Percentiles rank a stretch among this genome's conserved stretches.
Evolutionary conservation across 2,329 filamentous ascomycete genomes (phyloP).

Genomic region (Aspergillus sclerotialis): DNA sequence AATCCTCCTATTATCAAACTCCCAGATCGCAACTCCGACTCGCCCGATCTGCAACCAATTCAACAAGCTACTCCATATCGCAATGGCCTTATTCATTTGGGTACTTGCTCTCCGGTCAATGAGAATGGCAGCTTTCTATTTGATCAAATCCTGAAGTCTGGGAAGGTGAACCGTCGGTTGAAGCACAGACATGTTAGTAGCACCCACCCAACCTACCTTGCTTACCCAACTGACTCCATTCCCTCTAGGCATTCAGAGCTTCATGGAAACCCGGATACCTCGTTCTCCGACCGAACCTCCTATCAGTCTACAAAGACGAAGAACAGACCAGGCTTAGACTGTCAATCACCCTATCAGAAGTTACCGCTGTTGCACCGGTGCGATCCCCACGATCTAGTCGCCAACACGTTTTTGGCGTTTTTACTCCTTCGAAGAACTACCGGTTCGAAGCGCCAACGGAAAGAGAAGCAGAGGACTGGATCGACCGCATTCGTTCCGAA

Average conservation of each 20-base stretch:
- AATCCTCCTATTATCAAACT: slow-evolving; percentile 20
- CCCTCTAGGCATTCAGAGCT: slow-evolving; percentile 44
- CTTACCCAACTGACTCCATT: slow-evolving; percentile 7
- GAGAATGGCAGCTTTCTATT: slow-evolving; percentile 95
- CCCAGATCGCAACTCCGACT: slow-evolving; percentile 17
- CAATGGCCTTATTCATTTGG: slow-evolving; percentile 47
- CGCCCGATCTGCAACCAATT: slow-evolving; percentile 15
- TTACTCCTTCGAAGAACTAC: slow-evolving; percentile 84
- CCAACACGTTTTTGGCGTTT: slow-evolving; percentile 83
- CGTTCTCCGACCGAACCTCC: slow-evolving; percentile 79
- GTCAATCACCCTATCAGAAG: slow-evolving; percentile 79
- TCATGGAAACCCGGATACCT: slow-evolving; percentile 87
- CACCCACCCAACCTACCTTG: neutral
- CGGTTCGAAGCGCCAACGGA: slow-evolving; percentile 73
- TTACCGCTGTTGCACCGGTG: slow-evolving; percentile 83
- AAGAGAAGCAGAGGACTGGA: slow-evolving; percentile 78
- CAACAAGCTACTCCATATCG: slow-evolving; percentile 19
- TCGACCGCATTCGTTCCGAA: slow-evolving; percentile 69
- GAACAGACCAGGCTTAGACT: slow-evolving; percentile 84
- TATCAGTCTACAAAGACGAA: slow-evolving; percentile 89
- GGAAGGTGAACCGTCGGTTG: slow-evolving; percentile 78
- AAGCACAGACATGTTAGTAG: slow-evolving; percentile 78
- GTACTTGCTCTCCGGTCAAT: slow-evolving; percentile 77
- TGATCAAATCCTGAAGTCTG: slow-evolving; percentile 85
- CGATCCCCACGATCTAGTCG: slow-evolving; percentile 84